These are phyloP conservation scores for Cylindrotheca closterium DNA, from an alignment of 108 stramenopile genomes.

Conservation along the genomic window DNA sequence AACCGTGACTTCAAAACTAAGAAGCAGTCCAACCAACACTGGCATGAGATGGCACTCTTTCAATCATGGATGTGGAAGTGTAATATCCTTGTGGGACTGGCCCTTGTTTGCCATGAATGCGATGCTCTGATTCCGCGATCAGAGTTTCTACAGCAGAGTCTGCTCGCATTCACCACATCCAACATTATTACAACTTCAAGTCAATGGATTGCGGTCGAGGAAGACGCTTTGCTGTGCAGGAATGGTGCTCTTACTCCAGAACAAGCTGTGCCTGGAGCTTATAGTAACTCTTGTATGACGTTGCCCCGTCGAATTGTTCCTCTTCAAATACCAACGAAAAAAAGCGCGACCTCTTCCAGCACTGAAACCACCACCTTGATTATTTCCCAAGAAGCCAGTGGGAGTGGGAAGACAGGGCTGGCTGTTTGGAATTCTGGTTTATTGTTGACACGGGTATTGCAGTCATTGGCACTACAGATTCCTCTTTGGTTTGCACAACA, in stretches of 20 bases:
- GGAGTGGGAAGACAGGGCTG: slow-evolving; percentile 44
- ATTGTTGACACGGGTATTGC: slow-evolving; percentile 57
- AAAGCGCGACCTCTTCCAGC: background rate
- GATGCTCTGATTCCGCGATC: too few relatives aligned
- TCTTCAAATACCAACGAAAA: too few relatives aligned
- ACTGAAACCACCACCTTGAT: slow-evolving; percentile 1
- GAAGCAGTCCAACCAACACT: too few relatives aligned
- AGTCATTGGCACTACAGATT: background rate
- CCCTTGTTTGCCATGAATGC: too few relatives aligned
- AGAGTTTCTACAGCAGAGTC: background rate
- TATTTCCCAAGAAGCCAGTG: slow-evolving; percentile 33
- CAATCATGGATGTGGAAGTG: too few relatives aligned
- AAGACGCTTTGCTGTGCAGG: slow-evolving; percentile 6
- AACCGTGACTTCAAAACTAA: too few relatives aligned
- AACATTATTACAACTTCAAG: background rate
- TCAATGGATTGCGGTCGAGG: too few relatives aligned
- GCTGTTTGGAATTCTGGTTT: slow-evolving; percentile 77
- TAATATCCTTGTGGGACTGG: too few relatives aligned
- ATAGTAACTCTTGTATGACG: slow-evolving; percentile 62
- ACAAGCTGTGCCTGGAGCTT: slow-evolving; percentile 67
- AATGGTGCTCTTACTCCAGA: slow-evolving; percentile 40
- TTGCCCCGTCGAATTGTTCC: slow-evolving; percentile 39
- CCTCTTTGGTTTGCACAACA: slow-evolving; percentile 2
- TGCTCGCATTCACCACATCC: too few relatives aligned
- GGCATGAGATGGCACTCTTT: too few relatives aligned